Evolutionary conservation across 805 yeast species (phyloP).

Genomic region (Lipomyces yamadae): DNA sequence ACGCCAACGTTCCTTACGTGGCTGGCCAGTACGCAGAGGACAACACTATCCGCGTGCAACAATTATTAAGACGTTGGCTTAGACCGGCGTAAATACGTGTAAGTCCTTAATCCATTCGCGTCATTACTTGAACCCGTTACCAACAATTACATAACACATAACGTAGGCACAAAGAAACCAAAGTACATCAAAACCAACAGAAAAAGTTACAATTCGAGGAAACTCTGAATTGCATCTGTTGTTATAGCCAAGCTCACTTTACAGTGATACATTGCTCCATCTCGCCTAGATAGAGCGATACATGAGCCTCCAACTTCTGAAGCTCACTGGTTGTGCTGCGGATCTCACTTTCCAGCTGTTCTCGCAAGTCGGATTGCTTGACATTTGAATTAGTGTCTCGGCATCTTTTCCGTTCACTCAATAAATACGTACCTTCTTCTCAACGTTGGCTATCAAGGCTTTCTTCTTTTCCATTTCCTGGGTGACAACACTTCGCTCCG

Average conservation of each 20-base stretch:
- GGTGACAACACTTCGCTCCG: conserved; percentile 55
- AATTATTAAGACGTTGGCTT: conserved; percentile 10
- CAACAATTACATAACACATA: neutral
- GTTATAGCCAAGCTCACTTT: neutral
- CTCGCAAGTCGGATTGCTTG: conserved; percentile 45
- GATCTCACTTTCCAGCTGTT: conserved; percentile 58
- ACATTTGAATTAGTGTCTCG: conserved; percentile 34
- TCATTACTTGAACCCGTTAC: neutral
- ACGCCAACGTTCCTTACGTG: conserved; percentile 8
- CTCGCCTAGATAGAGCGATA: conserved; percentile 58
- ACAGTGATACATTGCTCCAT: conserved; percentile 48
- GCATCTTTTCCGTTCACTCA: conserved; percentile 30
- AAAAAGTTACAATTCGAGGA: neutral
- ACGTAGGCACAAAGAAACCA: too few species aligned
- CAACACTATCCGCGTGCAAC: neutral
- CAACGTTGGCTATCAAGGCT: conserved; percentile 53
- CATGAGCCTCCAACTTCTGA: conserved; percentile 59
- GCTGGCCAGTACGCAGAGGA: neutral
- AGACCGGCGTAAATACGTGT: neutral
- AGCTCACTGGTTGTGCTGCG: conserved; percentile 59
- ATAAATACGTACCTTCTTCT: conserved; percentile 46
- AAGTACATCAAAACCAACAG: neutral
- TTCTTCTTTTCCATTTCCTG: conserved; percentile 57
- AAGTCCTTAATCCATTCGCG: neutral
- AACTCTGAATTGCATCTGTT: neutral